Conservation (phyloP, 257 asterid genomes). For the Rubia yunnanensis region DNA sequence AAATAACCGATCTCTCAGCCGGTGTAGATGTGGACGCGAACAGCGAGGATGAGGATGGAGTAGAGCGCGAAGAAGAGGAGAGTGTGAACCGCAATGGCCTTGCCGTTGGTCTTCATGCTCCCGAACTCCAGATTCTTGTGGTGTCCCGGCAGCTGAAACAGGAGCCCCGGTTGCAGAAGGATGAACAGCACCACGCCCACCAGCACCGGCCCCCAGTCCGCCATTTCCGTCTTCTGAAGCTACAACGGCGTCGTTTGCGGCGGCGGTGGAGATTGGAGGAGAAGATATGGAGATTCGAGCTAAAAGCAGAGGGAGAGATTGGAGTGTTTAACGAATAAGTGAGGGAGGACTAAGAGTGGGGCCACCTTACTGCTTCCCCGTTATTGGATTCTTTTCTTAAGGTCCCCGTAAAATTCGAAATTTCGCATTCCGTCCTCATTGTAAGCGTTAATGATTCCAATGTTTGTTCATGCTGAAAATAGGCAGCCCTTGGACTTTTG, state of each 20-base stretch:
- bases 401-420: not conserved
- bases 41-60: constrained; percentile 61
- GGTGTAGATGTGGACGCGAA: constrained; percentile 74
- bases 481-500: not conserved
- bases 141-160: constrained; percentile 78
- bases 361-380: not conserved
- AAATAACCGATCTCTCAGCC: constrained; percentile 18
- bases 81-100: constrained; percentile 69
- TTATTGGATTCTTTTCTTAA: not conserved
- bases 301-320: not conserved
- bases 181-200: constrained; percentile 74
- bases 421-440: not conserved
- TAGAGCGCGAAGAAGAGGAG: constrained; percentile 70
- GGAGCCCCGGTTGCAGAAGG: constrained; percentile 65
- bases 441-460: not conserved
- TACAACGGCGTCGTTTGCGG: not conserved
- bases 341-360: not conserved
- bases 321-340: not conserved
- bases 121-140: constrained; percentile 54
- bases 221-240: constrained; percentile 33
- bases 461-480: not conserved
- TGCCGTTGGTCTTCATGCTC: constrained; percentile 80
- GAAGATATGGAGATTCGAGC: not conserved
- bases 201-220: constrained; percentile 89
- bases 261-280: not conserved